A percentile compares a stretch with the other conserved stretches of the same genome.
Evolutionary conservation across 2,329 filamentous ascomycete genomes (phyloP).

Genomic region (Fusarium anguioides): DNA sequence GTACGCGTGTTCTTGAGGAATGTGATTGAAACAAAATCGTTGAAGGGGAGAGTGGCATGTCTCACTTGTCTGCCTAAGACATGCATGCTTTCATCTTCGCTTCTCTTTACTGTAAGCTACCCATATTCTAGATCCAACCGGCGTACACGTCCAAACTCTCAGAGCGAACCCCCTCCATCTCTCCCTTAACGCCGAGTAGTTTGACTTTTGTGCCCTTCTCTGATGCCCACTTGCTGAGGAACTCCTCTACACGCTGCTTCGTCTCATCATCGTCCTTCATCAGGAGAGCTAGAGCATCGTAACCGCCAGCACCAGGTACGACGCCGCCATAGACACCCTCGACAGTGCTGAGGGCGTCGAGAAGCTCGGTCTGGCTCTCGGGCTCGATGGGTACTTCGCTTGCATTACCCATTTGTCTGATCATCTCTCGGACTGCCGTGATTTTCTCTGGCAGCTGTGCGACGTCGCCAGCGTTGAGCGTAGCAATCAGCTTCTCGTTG

Average conservation of each 20-base stretch:
- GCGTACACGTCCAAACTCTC: conserved; percentile 59
- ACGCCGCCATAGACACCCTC: conserved; percentile 90
- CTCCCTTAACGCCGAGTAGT: conserved; percentile 75
- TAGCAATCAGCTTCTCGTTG: conserved; percentile 76
- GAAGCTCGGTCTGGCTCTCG: conserved; percentile 80
- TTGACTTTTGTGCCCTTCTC: conserved; percentile 72
- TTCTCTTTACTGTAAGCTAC: conserved; percentile 1
- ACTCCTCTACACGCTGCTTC: conserved; percentile 66
- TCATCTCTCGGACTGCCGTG: conserved; percentile 66
- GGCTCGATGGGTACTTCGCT: conserved; percentile 92
- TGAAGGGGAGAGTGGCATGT: conserved; percentile 14
- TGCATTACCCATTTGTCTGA: conserved; percentile 79
- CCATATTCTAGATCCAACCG: conserved; percentile 56
- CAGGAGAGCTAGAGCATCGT: conserved; percentile 86
- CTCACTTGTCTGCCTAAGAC: conserved; percentile 33
- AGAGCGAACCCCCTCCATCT: conserved; percentile 72
- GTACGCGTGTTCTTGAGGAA: conserved; percentile 11
- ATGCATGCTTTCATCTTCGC: conserved; percentile 15
- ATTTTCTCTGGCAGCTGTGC: conserved; percentile 59
- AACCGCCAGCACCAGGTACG: conserved; percentile 93
- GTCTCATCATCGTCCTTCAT: conserved; percentile 78
- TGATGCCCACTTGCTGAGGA: conserved; percentile 73
- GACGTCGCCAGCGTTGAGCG: conserved; percentile 65
- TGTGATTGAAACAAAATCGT: conserved; percentile 31
- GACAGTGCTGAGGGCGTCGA: conserved; percentile 79